These are phyloP conservation scores for Penicillium dipodomyicola DNA, from an alignment of 495 filamentous ascomycete genomes.

Conservation along the genomic window DNA sequence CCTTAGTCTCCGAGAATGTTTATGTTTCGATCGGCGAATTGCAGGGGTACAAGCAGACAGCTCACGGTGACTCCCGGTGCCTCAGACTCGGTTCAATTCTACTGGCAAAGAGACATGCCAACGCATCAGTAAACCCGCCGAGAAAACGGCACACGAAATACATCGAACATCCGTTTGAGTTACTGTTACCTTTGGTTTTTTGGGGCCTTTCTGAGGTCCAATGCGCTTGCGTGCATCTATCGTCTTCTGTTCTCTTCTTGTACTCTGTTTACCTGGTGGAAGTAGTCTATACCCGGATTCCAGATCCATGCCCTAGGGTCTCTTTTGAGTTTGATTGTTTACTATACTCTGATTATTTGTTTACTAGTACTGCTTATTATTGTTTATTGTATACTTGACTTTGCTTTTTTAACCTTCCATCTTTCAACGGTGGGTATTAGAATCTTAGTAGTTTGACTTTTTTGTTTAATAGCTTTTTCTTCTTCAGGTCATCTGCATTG, in stretches of 20 bases:
- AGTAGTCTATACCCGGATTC: constrained; percentile 17
- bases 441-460: constrained; percentile 5
- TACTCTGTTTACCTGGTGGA: constrained; percentile 2
- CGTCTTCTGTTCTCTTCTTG: not conserved
- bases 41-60: constrained; percentile 17
- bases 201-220: not conserved
- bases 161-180: constrained; percentile 19
- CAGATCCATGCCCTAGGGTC: constrained; percentile 8
- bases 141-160: constrained; percentile 24
- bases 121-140: constrained; percentile 66
- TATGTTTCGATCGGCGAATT: constrained; percentile 27
- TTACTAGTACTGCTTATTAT: not conserved
- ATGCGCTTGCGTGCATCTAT: not conserved
- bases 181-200: not conserved
- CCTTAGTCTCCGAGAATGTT: constrained; percentile 16
- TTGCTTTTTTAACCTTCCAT: constrained; percentile 1
- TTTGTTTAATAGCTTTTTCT: constrained; percentile 12
- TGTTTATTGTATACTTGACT: not conserved
- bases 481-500: constrained; percentile 22
- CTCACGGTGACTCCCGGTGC: constrained; percentile 18
- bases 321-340: not conserved
- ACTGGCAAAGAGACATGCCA: constrained; percentile 89
- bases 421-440: constrained; percentile 14
- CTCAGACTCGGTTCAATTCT: constrained; percentile 48
- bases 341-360: not conserved